Percentiles rank a stretch among this genome's conserved stretches.
Evolutionary conservation across 495 filamentous ascomycete species (phyloP).

Genomic region (Tuber magnatum): DNA sequence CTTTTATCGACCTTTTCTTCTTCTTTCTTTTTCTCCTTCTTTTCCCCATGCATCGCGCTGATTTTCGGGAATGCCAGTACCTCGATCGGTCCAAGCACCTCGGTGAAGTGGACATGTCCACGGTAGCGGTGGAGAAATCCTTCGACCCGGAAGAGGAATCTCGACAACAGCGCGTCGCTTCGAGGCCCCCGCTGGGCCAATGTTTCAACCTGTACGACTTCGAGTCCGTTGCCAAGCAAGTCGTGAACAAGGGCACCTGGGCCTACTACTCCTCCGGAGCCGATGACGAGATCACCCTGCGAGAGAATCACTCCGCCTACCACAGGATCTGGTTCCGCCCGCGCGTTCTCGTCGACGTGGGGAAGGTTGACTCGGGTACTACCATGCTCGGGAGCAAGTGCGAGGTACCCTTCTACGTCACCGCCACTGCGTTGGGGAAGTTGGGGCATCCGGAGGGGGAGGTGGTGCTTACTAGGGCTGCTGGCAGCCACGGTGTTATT

Average conservation of each 20-base stretch:
- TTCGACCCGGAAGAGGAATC: slow-evolving; percentile 70
- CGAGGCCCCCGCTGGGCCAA: slow-evolving; percentile 75
- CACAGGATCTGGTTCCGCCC: slow-evolving; percentile 98
- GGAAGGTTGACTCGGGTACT: slow-evolving; percentile 73
- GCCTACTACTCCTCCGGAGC: slow-evolving; percentile 93
- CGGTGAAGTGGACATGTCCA: slow-evolving; percentile 84
- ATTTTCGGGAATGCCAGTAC: slow-evolving; percentile 47
- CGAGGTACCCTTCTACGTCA: slow-evolving; percentile 68
- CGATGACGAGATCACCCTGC: slow-evolving; percentile 95
- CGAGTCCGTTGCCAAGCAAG: slow-evolving; percentile 73
- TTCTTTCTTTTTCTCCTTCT: background rate
- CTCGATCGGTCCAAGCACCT: slow-evolving; percentile 79
- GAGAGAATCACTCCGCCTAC: slow-evolving; percentile 92
- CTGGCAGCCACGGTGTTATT: slow-evolving; percentile 56
- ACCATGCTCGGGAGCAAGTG: slow-evolving; percentile 85
- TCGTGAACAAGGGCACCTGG: slow-evolving; percentile 95
- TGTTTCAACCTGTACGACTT: slow-evolving; percentile 96
- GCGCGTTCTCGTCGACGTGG: slow-evolving; percentile 74
- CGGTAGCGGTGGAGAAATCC: slow-evolving; percentile 62
- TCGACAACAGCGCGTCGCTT: slow-evolving; percentile 63
- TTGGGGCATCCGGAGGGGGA: slow-evolving; percentile 68
- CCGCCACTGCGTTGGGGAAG: slow-evolving; percentile 69
- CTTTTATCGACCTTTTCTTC: background rate
- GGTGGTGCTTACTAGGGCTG: slow-evolving; percentile 64
- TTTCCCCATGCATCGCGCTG: background rate